A percentile compares a stretch with the other conserved stretches of the same genome.
phyloP scores from a whole-genome alignment of 257 asterid species.

The Solanum corneliomulleri region DNA sequence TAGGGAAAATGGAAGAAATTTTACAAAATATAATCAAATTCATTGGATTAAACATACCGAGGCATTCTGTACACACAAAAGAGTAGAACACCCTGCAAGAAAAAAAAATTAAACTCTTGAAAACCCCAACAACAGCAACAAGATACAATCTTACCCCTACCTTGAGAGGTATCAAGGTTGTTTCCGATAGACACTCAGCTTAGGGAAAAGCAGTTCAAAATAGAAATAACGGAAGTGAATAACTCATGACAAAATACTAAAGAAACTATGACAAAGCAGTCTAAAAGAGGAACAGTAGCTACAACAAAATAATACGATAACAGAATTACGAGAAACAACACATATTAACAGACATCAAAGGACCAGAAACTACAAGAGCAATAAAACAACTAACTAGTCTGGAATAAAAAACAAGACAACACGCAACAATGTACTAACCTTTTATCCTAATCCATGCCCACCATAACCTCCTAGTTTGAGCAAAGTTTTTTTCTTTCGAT shows the following conservation, averaged over 20 bases:
- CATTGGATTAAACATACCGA: not conserved
- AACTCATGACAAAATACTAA: not conserved
- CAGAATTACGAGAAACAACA: not conserved
- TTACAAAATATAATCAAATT: not conserved
- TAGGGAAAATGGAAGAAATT: not conserved
- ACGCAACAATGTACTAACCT: not conserved
- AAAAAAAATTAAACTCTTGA: not conserved
- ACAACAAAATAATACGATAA: not conserved
- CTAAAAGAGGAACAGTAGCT: not conserved
- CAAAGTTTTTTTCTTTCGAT: too few species aligned
- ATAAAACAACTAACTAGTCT: not conserved
- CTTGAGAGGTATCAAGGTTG: not conserved
- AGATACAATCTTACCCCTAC: not conserved
- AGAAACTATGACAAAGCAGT: not conserved
- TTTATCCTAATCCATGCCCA: not conserved
- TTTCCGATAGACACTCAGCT: not conserved
- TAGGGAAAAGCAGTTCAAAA: not conserved
- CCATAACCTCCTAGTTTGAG: not conserved
- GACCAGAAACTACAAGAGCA: not conserved
- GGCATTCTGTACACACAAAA: not conserved
- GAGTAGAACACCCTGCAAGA: not conserved
- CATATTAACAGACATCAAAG: not conserved
- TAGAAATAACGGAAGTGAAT: not conserved
- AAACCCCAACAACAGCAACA: not conserved
- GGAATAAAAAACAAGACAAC: not conserved